These are phyloP conservation scores for Penicillium angulare DNA, from an alignment of 495 filamentous ascomycete genomes.

Conservation along the genomic window DNA sequence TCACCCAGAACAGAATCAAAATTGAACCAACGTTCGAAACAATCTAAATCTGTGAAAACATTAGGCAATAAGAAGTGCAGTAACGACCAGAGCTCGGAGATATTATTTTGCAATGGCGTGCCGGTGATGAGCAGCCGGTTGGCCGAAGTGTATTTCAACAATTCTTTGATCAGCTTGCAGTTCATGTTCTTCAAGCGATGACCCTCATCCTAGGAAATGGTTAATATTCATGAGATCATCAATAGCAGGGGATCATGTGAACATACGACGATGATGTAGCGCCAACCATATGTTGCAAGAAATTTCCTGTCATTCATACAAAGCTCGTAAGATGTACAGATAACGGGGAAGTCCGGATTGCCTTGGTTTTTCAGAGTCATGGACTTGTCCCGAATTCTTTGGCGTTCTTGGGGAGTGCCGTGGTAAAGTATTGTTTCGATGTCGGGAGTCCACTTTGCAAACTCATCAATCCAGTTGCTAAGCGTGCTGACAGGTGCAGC, in stretches of 20 bases:
- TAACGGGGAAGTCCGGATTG: conserved; percentile 66
- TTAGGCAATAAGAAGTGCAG: conserved; percentile 99
- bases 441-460: conserved; percentile 91
- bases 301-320: conserved; percentile 89
- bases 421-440: conserved; percentile 84
- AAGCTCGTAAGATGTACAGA: conserved; percentile 97
- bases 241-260: no score
- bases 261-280: conserved; percentile 93
- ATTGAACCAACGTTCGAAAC: conserved; percentile 90
- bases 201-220: conserved; percentile 76
- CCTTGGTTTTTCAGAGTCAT: conserved; percentile 61
- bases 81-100: conserved; percentile 96
- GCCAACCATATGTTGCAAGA: conserved; percentile 83
- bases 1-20: conserved; percentile 98
- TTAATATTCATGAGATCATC: conserved; percentile 14
- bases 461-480: conserved; percentile 97
- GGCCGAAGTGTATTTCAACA: conserved; percentile 61
- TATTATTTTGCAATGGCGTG: conserved; percentile 97
- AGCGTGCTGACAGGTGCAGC: conserved; percentile 94
- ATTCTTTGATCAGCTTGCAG: conserved; percentile 87
- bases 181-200: conserved; percentile 98
- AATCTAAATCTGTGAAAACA: conserved; percentile 88
- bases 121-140: conserved; percentile 95
- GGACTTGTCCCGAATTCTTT: conserved; percentile 61
- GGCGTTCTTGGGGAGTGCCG: conserved; percentile 74